Conservation (phyloP, 257 asterid genomes). For the Thymus mandschuricus region DNA sequence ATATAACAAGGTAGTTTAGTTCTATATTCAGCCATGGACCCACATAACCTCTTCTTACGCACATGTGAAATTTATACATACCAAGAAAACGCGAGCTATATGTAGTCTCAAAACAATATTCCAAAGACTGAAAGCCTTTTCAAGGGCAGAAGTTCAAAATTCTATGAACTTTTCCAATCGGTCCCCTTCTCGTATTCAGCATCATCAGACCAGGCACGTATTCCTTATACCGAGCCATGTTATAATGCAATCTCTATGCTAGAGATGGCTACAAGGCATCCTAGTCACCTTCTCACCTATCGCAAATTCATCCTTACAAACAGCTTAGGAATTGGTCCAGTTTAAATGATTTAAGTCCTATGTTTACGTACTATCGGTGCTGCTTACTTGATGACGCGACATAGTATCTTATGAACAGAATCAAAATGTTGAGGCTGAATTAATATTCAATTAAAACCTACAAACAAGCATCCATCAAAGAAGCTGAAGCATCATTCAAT, state of each 20-base stretch:
- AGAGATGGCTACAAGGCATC: conserved; percentile 82
- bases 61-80: conserved; percentile 25
- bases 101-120: conserved; percentile 27
- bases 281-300: conserved; percentile 59
- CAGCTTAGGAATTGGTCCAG: conserved; percentile 41
- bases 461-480: no score
- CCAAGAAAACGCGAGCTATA: conserved; percentile 10
- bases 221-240: conserved; percentile 86
- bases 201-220: conserved; percentile 92
- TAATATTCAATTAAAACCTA: no score
- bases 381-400: no score
- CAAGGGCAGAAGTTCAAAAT: conserved; percentile 61
- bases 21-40: conserved; percentile 32
- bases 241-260: conserved; percentile 74
- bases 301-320: conserved; percentile 79
- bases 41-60: conserved; percentile 27
- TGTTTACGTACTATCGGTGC: no score
- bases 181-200: conserved; percentile 69
- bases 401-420: no score
- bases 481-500: no score
- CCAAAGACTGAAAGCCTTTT: conserved; percentile 31
- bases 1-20: conserved; percentile 13
- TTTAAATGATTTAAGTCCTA: no score
- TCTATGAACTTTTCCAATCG: conserved; percentile 38
- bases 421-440: no score